Conservation (phyloP, 306 rosid species). For the Dryas alaskensis region DNA sequence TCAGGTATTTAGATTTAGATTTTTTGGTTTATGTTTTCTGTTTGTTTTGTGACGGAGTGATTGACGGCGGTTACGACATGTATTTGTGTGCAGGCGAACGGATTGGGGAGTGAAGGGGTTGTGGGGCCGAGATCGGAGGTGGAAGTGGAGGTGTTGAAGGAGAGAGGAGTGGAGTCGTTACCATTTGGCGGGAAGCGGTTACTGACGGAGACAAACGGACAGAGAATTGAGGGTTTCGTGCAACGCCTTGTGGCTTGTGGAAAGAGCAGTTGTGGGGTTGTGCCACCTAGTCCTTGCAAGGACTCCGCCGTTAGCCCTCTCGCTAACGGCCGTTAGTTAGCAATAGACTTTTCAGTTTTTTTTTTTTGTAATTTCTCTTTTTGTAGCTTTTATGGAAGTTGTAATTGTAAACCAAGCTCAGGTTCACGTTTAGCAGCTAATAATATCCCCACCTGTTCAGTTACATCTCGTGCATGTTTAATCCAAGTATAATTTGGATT, state of each 20-base stretch:
- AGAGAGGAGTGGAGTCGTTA: conserved; percentile 75
- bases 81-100: conserved; percentile 53
- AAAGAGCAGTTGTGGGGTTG: conserved; percentile 38
- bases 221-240: conserved; percentile 74
- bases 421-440: conserved; percentile 29
- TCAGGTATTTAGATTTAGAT: conserved; percentile 53
- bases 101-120: conserved; percentile 42
- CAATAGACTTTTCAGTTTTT: neutral
- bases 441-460: conserved; percentile 18
- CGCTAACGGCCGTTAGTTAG: conserved; percentile 51
- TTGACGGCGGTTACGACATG: conserved; percentile 1
- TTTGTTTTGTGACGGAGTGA: conserved; percentile 5
- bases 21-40: neutral
- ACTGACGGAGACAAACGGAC: conserved; percentile 87
- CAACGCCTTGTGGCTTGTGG: conserved; percentile 69
- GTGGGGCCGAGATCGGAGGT: conserved; percentile 32
- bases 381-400: conserved; percentile 13
- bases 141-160: conserved; percentile 58
- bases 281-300: conserved; percentile 80
- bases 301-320: conserved; percentile 53
- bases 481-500: neutral
- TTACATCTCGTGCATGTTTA: neutral
- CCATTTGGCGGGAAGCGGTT: conserved; percentile 99
- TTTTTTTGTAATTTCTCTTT: neutral
- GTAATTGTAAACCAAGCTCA: conserved; percentile 38